Percentiles rank a stretch among this genome's conserved stretches.
Evolutionary conservation across 345 rosid species (phyloP).

Genomic region (Fremontodendron californicum): DNA sequence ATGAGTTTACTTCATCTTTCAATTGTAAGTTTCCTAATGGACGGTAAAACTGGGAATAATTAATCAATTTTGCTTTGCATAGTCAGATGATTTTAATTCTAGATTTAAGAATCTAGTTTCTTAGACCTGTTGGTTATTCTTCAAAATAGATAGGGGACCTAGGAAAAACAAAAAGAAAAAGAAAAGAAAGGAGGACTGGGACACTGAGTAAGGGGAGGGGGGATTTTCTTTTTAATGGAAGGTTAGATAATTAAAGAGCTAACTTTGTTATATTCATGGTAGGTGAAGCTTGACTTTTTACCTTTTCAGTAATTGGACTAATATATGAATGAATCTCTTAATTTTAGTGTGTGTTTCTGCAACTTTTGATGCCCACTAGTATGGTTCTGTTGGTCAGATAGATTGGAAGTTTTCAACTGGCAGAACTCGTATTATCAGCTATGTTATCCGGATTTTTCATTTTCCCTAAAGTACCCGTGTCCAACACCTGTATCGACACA

Average conservation of each 20-base stretch:
- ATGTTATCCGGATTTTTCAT: too few species aligned
- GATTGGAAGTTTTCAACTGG: neutral
- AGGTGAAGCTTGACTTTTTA: neutral
- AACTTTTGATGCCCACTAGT: neutral
- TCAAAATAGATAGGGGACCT: too few species aligned
- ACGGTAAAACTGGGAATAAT: neutral
- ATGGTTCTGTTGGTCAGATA: neutral
- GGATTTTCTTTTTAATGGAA: too few species aligned
- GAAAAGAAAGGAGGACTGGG: too few species aligned
- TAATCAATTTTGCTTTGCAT: neutral
- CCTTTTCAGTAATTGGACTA: neutral
- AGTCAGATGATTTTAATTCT: neutral
- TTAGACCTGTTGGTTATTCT: neutral
- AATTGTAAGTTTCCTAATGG: neutral
- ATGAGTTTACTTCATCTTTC: neutral
- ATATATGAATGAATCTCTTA: neutral
- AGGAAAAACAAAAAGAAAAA: too few species aligned
- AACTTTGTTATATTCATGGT: neutral
- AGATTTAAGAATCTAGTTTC: neutral
- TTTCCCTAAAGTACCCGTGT: too few species aligned
- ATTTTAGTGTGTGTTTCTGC: neutral
- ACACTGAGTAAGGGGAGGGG: too few species aligned
- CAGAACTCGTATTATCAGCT: neutral
- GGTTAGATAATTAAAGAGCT: neutral
- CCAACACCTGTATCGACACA: too few species aligned